Conservation (phyloP, 192 early-diverging fungal species). For the Phlyctochytrium arcticum region DNA sequence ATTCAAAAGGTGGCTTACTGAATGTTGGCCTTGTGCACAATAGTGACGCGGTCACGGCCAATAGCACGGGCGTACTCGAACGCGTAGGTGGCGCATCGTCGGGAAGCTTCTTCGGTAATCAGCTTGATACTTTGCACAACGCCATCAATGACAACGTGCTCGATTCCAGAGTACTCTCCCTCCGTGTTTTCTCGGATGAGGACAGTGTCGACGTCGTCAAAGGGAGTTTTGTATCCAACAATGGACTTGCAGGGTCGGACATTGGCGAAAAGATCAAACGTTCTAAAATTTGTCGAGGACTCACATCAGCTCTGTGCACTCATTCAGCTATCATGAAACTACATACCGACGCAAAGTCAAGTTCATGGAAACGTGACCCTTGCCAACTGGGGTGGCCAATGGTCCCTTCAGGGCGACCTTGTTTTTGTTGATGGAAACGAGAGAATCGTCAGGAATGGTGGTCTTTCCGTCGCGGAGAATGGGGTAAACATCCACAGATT, state of each 20-base stretch:
- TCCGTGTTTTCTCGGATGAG: constrained; percentile 99
- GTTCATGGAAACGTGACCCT: constrained; percentile 96
- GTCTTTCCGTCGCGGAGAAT: constrained; percentile 88
- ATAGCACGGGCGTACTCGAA: constrained; percentile 88
- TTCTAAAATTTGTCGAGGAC: constrained; percentile 73
- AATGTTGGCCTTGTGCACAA: constrained; percentile 94
- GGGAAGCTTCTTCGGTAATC: constrained; percentile 92
- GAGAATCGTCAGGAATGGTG: constrained; percentile 87
- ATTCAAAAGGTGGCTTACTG: constrained; percentile 22
- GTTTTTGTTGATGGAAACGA: constrained; percentile 88
- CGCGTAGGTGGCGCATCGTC: constrained; percentile 88
- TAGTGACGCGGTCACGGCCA: constrained; percentile 89
- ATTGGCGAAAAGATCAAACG: constrained; percentile 98
- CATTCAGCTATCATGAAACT: too few species aligned
- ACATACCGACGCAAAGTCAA: constrained; percentile 51
- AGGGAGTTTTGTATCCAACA: constrained; percentile 92
- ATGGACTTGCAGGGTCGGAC: constrained; percentile 98
- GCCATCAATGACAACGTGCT: constrained; percentile 82
- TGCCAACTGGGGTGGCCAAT: constrained; percentile 96
- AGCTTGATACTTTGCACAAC: constrained; percentile 99
- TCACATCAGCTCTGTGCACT: too few species aligned
- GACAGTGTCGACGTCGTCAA: constrained; percentile 95
- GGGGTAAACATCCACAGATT: constrained; percentile 90
- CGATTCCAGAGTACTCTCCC: constrained; percentile 99
- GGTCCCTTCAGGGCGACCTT: constrained; percentile 97